Evolutionary conservation across 1,284 basidiomycete genomes (phyloP), one percentile per base, ranked within the genome.

Genomic region (Cryptococcus sp.): DNA sequence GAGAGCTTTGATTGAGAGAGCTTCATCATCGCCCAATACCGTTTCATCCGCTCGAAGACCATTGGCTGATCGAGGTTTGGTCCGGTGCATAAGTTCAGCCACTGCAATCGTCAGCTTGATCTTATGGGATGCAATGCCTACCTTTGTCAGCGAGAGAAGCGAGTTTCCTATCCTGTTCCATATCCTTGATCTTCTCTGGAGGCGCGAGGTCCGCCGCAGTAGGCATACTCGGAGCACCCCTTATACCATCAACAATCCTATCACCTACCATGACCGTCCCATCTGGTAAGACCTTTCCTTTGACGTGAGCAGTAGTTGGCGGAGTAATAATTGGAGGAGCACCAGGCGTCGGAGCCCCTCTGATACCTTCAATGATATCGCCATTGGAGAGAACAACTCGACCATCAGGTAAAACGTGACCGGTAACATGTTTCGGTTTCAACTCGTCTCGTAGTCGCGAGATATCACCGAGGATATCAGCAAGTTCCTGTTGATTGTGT

Each of bases 211-310:
- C 53, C 6, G 53, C 53, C 38, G 57, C 46, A 0, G 65, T 63
- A 34, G 63, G 59, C 2, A 61, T 61, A 6, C 60, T 45, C 4
- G 70, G 70, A 11, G 65, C 64, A 33, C 63, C 73, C 2, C 62
- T 59, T 45, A 76, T 63, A 36, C 71, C 71, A 58, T 71, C 69
- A 33, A 76, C 67, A 23, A 73, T 62, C 54, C 60, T 71, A 46
- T 68, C 71, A 31, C 67, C 72, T 11, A 63, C 69, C 66, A 72
- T 68, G 37, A 74, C 67, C 1, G 71, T 74, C 8, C 71, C 74
- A 53, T 74, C 70, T 7, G 69, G 67, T 11, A 73, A 55, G n/a
- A 73, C 67, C 45, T 55, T 62, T 23, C 71, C 72, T 34, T 65
- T 55, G 4, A 72, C 65, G 55, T 72, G 68, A 35, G 53, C 53